These are phyloP conservation scores for Colletotrichum lini DNA, from an alignment of 2,329 filamentous ascomycete species.

Conservation along the genomic window DNA sequence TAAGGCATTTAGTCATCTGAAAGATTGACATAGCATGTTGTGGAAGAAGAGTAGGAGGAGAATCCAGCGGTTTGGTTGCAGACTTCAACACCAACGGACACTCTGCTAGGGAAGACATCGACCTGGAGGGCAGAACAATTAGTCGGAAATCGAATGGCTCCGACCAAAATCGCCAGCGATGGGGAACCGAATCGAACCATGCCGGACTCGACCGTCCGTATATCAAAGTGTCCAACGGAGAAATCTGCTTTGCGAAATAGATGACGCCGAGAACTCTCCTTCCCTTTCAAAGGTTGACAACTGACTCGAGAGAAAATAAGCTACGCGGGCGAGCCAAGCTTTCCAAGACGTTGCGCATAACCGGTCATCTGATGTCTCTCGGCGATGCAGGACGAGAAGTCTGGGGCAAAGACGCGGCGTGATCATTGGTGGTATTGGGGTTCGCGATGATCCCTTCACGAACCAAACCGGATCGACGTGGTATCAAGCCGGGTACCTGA, in stretches of 20 bases:
- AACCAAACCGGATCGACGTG: not conserved
- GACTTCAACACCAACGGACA: too few species aligned
- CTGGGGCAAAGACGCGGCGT: not conserved
- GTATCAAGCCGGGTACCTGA: not conserved
- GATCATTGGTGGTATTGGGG: not conserved
- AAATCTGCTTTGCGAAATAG: constrained; percentile 10
- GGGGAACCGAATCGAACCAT: not conserved
- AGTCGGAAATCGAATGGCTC: too few species aligned
- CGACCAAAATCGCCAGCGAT: not conserved
- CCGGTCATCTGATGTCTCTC: constrained; percentile 15
- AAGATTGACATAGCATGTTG: too few species aligned
- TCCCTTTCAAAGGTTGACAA: not conserved
- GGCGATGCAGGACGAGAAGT: not conserved
- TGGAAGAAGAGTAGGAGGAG: too few species aligned
- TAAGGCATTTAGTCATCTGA: too few species aligned
- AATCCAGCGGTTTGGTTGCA: too few species aligned
- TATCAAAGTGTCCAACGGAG: not conserved
- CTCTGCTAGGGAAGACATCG: too few species aligned
- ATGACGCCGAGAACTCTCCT: constrained; percentile 2
- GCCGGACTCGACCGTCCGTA: too few species aligned
- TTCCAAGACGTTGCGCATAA: not conserved
- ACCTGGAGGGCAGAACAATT: too few species aligned
- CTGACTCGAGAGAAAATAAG: constrained; percentile 10
- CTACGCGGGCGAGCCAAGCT: not conserved
- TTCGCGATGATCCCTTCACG: not conserved